These are phyloP conservation scores for Fraxinus anomala DNA, from an alignment of 257 asterid genomes.

Conservation along the genomic window DNA sequence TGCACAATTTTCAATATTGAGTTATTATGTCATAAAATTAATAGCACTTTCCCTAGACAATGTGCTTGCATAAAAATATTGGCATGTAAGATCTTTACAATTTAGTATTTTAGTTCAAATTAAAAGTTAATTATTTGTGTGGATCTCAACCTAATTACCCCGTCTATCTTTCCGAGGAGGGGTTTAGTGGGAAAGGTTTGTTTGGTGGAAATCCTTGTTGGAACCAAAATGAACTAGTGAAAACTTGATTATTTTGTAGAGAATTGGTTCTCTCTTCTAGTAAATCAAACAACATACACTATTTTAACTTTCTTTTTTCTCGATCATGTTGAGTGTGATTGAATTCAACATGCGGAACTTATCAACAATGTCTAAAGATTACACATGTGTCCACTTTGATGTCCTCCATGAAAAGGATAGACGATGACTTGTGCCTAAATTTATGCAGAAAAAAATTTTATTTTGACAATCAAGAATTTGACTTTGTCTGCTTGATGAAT, in stretches of 20 bases:
- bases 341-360: background rate
- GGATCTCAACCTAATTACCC: background rate
- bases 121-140: background rate
- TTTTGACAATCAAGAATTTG: background rate
- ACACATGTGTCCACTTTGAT: background rate
- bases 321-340: background rate
- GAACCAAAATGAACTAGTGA: background rate
- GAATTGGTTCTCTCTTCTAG: background rate
- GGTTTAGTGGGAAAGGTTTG: background rate
- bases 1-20: too few relatives aligned
- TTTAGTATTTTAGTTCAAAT: background rate
- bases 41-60: too few relatives aligned
- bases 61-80: too few relatives aligned
- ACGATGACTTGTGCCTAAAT: background rate
- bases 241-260: background rate
- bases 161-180: background rate
- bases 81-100: background rate
- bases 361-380: background rate
- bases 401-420: background rate
- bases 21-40: too few relatives aligned
- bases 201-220: background rate
- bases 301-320: background rate
- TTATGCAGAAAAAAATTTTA: background rate
- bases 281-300: background rate
- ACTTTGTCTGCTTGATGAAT: background rate